Evolutionary conservation across 2,329 filamentous ascomycete species (phyloP), one percentile per base, ranked within the genome.

Genomic region (Penicillium brevicompactum): DNA sequence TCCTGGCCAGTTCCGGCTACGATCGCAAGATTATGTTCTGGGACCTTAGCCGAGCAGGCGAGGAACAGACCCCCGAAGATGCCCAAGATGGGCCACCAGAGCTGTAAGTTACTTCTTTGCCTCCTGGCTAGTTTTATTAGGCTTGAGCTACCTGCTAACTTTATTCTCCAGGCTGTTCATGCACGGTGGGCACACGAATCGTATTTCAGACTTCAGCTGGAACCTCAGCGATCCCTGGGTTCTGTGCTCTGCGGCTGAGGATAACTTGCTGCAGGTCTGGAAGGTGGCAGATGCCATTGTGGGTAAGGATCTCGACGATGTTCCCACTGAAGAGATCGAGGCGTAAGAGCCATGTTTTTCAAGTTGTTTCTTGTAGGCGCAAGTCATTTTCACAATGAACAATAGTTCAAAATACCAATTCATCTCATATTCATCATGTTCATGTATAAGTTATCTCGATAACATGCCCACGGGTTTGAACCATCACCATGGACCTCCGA

Each of bases 151-250:
- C 54, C 55, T 13, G 22, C 55, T 55, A 24, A 51, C 40, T n/a
- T 46, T 31, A 45, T 11, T 37, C 13, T 41, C 43, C 59, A 92
- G 90, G 45, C 80, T 99, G 1, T 99, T 99, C 77, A 97, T 99
- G 92, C 94, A 99, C 69, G 94, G 94, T 58, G 94, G 94, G 31
- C 95, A 99, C 78, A 99, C 94, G 10, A 97, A 97, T 76, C 89
- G 95, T 63, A 86, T 99, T 58, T 92, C 91, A 34, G 95, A 99
- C 75, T 99, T 99, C 70, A 93, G 89, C 76, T 99, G 93, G 93
- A 99, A 99, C 75, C 86, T 87, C 64, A 96, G 96, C 71, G 92
- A 97, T 68, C 92, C 93, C 4, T 99, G 95, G 95, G 85, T 97
- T 52, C 90, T 99, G 63, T 92, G 92, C 73, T 96, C 90, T 58